phyloP scores from a whole-genome alignment of 2,329 filamentous ascomycete species.

The Thelonectria discophora region DNA sequence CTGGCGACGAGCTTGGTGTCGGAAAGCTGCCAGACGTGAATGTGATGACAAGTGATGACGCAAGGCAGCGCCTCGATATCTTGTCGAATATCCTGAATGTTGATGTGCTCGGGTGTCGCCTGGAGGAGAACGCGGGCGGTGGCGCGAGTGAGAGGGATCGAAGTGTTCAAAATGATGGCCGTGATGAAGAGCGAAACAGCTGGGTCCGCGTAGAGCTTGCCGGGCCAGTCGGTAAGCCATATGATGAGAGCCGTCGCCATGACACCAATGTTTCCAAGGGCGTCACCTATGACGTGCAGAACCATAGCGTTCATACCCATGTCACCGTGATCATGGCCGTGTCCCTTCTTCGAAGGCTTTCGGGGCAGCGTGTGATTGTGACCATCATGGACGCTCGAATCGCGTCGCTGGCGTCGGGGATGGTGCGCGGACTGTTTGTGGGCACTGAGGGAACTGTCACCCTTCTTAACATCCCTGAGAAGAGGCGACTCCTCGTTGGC shows the following conservation, averaged over 20 bases:
- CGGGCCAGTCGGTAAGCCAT: conserved; percentile 85
- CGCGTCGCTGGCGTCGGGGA: conserved; percentile 49
- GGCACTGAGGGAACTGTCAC: conserved; percentile 42
- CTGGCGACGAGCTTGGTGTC: conserved; percentile 94
- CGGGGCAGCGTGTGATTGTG: conserved; percentile 86
- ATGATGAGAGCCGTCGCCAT: conserved; percentile 87
- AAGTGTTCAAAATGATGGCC: conserved; percentile 75
- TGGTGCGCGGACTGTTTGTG: conserved; percentile 33
- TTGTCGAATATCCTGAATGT: conserved; percentile 87
- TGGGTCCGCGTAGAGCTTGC: conserved; percentile 89
- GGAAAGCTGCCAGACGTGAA: conserved; percentile 97
- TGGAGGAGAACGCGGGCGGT: conserved; percentile 91
- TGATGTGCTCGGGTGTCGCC: conserved; percentile 88
- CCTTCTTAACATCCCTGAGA: conserved; percentile 52
- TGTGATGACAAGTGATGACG: conserved; percentile 90
- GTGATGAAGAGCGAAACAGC: conserved; percentile 95
- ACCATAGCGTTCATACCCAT: conserved; percentile 95
- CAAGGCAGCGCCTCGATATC: conserved; percentile 88
- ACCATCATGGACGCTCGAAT: conserved; percentile 68
- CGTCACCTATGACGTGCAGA: conserved; percentile 81
- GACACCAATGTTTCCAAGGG: conserved; percentile 86
- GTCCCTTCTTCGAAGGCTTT: conserved; percentile 65
- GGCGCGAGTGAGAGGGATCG: conserved; percentile 80
- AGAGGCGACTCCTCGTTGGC: conserved; percentile 58
- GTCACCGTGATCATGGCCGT: conserved; percentile 83